These are phyloP conservation scores for Scedosporium dehoogii DNA, from an alignment of 2,329 filamentous ascomycete genomes.

Conservation along the genomic window DNA sequence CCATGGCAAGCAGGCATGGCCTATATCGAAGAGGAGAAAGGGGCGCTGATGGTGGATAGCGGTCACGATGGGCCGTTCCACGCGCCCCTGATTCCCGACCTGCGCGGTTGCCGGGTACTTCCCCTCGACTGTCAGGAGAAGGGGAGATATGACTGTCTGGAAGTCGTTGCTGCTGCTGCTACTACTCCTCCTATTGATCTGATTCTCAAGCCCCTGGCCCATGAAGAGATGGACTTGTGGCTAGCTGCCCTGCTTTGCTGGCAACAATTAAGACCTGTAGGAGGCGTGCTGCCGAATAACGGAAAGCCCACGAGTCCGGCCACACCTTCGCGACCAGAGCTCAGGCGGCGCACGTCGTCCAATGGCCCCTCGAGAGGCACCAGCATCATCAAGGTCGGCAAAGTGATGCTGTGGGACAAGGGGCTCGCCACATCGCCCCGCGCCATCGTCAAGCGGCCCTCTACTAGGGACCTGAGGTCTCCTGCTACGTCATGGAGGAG, in stretches of 20 bases:
- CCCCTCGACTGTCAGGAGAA: slow-evolving; percentile 38
- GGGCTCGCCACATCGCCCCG: slow-evolving; percentile 45
- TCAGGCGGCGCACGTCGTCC: slow-evolving; percentile 28
- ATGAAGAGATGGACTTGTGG: slow-evolving; percentile 67
- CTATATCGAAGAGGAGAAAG: slow-evolving; percentile 68
- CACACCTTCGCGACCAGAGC: slow-evolving; percentile 29
- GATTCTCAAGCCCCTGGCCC: slow-evolving; percentile 52
- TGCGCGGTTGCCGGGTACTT: slow-evolving; percentile 63
- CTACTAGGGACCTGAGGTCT: slow-evolving; percentile 45
- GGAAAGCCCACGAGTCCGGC: slow-evolving; percentile 19
- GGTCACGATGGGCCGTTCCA: slow-evolving; percentile 57
- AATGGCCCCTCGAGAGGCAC: slow-evolving; percentile 21
- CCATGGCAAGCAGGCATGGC: slow-evolving; percentile 64
- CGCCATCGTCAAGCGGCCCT: slow-evolving; percentile 46
- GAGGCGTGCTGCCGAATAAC: slow-evolving; percentile 24
- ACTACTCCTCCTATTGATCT: slow-evolving; percentile 42
- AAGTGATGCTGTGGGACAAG: slow-evolving; percentile 85
- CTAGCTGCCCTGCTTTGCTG: slow-evolving; percentile 71
- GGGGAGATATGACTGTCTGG: slow-evolving; percentile 35
- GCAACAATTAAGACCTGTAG: slow-evolving; percentile 61
- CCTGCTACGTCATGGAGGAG: slow-evolving; percentile 63
- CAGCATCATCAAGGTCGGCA: slow-evolving; percentile 92
- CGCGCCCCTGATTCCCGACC: slow-evolving; percentile 58
- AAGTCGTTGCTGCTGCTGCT: slow-evolving; percentile 33
- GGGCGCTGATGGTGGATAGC: slow-evolving; percentile 64